phyloP scores from a whole-genome alignment of 2,329 filamentous ascomycete species.

The Colletotrichum navitas region DNA sequence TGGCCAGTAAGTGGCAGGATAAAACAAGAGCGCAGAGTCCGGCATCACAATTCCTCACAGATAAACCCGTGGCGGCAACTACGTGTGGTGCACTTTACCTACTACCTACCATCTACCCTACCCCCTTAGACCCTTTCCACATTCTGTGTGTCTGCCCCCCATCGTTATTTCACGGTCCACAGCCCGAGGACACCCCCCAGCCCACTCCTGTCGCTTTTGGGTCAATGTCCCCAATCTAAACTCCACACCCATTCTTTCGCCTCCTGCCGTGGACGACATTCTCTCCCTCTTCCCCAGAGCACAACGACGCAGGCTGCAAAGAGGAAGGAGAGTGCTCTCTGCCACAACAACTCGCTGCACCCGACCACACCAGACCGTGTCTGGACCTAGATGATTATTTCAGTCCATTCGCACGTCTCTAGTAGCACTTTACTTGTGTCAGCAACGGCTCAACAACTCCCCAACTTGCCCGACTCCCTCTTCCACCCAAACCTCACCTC shows the following conservation, averaged over 20 bases:
- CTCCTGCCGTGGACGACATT: conserved; percentile 41
- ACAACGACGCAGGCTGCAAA: conserved; percentile 28
- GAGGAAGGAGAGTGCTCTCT: conserved; percentile 24
- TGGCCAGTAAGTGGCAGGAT: neutral
- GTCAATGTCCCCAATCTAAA: conserved; percentile 41
- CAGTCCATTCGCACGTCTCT: conserved; percentile 21
- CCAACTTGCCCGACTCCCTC: conserved; percentile 24
- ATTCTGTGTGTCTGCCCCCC: conserved; percentile 1
- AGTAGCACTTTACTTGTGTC: conserved; percentile 36
- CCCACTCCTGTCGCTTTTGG: conserved; percentile 40
- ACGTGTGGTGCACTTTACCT: conserved; percentile 17
- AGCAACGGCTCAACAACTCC: conserved; percentile 17
- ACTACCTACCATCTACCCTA: neutral
- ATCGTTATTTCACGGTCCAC: conserved; percentile 42
- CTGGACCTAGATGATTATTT: conserved; percentile 24
- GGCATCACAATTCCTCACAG: conserved; percentile 16
- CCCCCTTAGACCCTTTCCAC: conserved; percentile 36
- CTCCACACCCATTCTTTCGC: conserved; percentile 41
- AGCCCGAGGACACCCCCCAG: conserved; percentile 36
- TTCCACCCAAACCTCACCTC: conserved; percentile 21
- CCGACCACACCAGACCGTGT: conserved; percentile 8
- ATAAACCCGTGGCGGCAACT: conserved; percentile 21
- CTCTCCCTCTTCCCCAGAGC: conserved; percentile 39
- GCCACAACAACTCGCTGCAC: conserved; percentile 8
- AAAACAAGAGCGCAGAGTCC: conserved; percentile 3